These are phyloP conservation scores for Leccinum cinnamomeum DNA, from an alignment of 1,284 basidiomycete genomes.

Conservation along the genomic window DNA sequence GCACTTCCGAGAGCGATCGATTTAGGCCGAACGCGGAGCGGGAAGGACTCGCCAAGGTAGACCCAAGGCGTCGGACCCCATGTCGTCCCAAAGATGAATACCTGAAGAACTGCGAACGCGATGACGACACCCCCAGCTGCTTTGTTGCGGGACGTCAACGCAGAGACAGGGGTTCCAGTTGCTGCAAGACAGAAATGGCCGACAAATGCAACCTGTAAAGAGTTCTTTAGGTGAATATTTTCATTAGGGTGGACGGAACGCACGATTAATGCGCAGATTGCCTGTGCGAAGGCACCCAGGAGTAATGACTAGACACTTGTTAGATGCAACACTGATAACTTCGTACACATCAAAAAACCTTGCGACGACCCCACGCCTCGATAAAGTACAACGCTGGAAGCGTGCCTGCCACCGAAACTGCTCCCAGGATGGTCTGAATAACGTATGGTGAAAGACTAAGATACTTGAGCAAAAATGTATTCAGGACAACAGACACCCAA, in stretches of 20 bases:
- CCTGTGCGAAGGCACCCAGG: slow-evolving; percentile 64
- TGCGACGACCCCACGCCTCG: slow-evolving; percentile 63
- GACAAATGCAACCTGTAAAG: slow-evolving; percentile 59
- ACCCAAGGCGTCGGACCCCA: slow-evolving; percentile 64
- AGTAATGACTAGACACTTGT: slow-evolving; percentile 51
- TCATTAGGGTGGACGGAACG: slow-evolving; percentile 17
- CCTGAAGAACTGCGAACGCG: slow-evolving; percentile 61
- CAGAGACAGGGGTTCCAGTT: slow-evolving; percentile 40
- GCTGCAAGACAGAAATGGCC: slow-evolving; percentile 64
- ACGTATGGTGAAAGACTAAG: slow-evolving; percentile 63
- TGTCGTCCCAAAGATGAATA: slow-evolving; percentile 54
- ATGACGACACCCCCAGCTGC: slow-evolving; percentile 52
- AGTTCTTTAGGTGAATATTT: slow-evolving; percentile 1
- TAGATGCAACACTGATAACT: not conserved
- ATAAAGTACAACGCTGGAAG: slow-evolving; percentile 66
- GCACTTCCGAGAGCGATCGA: slow-evolving; percentile 59
- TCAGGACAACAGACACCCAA: not conserved
- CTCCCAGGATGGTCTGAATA: slow-evolving; percentile 73
- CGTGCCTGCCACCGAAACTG: slow-evolving; percentile 64
- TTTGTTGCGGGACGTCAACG: slow-evolving; percentile 45
- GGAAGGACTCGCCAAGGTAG: slow-evolving; percentile 62
- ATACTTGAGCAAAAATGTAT: not conserved
- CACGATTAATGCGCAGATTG: slow-evolving; percentile 61
- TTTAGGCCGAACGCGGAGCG: slow-evolving; percentile 61
- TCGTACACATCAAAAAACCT: slow-evolving; percentile 37